A percentile compares a stretch with the other conserved stretches of the same genome.
Conservation (phyloP, 1,284 basidiomycete species). For the Marasmius sp. region DNA sequence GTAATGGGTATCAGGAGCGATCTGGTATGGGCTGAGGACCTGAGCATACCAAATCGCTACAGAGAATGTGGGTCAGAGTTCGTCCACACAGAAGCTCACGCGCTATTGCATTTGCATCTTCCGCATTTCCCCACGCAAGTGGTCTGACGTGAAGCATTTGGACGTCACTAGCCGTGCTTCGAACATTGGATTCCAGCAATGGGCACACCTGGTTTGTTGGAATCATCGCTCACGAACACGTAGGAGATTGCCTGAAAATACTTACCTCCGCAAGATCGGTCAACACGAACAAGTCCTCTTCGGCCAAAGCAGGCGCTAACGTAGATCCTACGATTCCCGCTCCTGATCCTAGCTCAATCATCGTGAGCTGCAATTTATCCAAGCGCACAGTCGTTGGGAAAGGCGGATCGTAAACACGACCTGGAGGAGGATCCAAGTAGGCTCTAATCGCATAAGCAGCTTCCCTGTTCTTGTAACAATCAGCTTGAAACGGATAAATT, state of each 20-base stretch:
- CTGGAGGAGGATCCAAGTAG: conserved; percentile 47
- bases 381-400: conserved; percentile 30
- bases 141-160: conserved; percentile 42
- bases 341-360: conserved; percentile 75
- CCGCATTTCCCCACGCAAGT: conserved; percentile 64
- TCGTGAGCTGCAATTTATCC: conserved; percentile 17
- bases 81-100: conserved; percentile 34
- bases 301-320: conserved; percentile 36
- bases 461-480: conserved; percentile 51
- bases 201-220: conserved; percentile 45
- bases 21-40: conserved; percentile 1
- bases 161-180: not conserved
- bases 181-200: conserved; percentile 56
- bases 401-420: conserved; percentile 59
- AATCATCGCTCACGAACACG: not conserved
- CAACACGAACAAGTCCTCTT: conserved; percentile 47
- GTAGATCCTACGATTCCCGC: conserved; percentile 61
- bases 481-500: conserved; percentile 1
- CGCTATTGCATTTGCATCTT: conserved; percentile 40
- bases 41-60: conserved; percentile 70
- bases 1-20: conserved; percentile 1
- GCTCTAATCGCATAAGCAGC: conserved; percentile 61
- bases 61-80: conserved; percentile 61
- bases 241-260: not conserved
- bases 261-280: conserved; percentile 69